Base-by-base conservation (phyloP, 2,329 filamentous ascomycete species). In the Chalaropsis thielavioides region DNA sequence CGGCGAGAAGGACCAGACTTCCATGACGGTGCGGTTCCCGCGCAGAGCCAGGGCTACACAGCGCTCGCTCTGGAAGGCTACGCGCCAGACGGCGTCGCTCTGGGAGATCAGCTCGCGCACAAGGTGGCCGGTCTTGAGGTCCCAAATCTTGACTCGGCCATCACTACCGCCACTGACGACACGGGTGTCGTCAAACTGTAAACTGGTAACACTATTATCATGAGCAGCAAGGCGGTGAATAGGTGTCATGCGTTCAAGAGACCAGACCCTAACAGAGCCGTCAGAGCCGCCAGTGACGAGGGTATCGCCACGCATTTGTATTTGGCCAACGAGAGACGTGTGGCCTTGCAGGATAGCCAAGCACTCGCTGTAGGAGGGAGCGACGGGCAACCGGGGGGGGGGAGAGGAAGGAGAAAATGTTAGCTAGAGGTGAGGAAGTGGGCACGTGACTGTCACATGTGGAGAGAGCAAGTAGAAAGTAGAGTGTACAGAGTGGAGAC, bases 141-240 rank as follows among this genome's bases (percentile, higher is more conserved):
- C 92, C 94, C 94, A 99, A 64, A 99, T 92, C 76, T 97, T 99
- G 69, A 99, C 94, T 63, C 94, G 83, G n/a, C 94, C 94, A 75
- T 99, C 94, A 71, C 90, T 95, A 61, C 94, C 95, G 70, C 94
- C 94, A 72, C 90, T 96, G 65, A 99, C 92, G 67, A 99, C 94
- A 64, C 94, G 84, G 27, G 88, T 92, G 72, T 96, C 92, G 72
- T 99, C 94, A 73, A 99, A 99, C 72, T 99, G 94, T 69, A 99
- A 78, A 74, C 91, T 96, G 0, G 94, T 99, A 63, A 99, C 94
- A 73, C 92, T 96, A 75, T 99, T 99, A 75, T 99, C 94, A 73
- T 99, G 94, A 2, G 94, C 94, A 49, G 94, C 94, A 62, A 99
- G 81, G 58, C 94, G 85, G 76, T 99, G 94, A 67, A 99, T 96